phyloP scores from a whole-genome alignment of 495 filamentous ascomycete species.

The Bathelium albidoporum region DNA sequence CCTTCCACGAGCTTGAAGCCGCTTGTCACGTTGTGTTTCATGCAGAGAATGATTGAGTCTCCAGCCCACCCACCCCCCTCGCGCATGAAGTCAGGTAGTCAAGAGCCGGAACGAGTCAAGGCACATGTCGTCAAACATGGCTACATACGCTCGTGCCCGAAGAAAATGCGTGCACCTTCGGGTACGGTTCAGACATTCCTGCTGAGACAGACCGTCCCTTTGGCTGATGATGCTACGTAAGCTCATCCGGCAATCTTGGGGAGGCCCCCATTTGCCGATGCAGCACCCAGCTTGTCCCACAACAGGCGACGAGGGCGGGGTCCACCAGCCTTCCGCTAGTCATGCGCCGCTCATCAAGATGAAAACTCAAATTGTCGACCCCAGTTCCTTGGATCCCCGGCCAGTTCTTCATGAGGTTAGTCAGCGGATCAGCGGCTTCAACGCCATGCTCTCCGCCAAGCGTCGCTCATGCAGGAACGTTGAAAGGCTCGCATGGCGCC shows the following conservation, averaged over 20 bases:
- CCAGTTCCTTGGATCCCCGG: neutral
- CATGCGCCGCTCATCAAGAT: neutral
- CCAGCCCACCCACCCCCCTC: neutral
- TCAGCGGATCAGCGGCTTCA: neutral
- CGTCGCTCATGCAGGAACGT: neutral
- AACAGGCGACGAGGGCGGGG: too few relatives aligned
- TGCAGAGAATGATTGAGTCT: neutral
- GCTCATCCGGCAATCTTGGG: too few relatives aligned
- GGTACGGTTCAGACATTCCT: neutral
- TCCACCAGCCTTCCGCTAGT: neutral
- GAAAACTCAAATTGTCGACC: neutral
- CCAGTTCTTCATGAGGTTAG: neutral
- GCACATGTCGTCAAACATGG: neutral
- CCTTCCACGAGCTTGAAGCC: neutral
- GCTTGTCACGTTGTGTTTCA: neutral
- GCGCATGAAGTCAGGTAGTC: neutral
- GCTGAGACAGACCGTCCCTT: neutral
- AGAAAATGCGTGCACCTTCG: neutral
- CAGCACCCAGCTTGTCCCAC: neutral
- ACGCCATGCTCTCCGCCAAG: neutral
- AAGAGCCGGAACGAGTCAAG: neutral
- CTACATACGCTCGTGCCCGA: neutral
- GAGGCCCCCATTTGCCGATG: too few relatives aligned
- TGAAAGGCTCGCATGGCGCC: neutral
- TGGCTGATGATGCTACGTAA: neutral